Base-by-base conservation (phyloP, 2,329 filamentous ascomycete species). In the Penicillium occitanis region DNA sequence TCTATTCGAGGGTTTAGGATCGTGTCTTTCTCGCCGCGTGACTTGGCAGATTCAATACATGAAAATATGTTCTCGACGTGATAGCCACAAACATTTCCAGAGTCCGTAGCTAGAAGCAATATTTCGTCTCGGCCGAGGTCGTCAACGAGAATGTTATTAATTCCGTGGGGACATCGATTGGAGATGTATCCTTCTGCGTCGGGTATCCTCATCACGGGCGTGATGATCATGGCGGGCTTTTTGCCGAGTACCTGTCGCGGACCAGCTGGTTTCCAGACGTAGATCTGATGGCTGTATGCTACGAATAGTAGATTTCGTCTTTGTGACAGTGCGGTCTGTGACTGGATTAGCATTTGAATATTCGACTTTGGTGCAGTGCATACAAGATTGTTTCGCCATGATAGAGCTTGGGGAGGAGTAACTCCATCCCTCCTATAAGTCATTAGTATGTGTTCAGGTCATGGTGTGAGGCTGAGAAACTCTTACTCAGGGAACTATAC, bases 21-120 rank as follows among this genome's bases (percentile, higher is more conserved):
- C 25, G 74, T 74, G 7, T 69, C 71, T 19, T 69, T 61, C 48
- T 69, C 66, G 13, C 68, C 67, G 40, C 63, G 67, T 44, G 68
- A 68, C 3, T 64, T 60, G 13, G 69, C 70, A 57, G 74, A 73
- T 42, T 78, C 76, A 46, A 89, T 76, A 46, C 79, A 81, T 13
- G 81, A 78, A 35, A 74, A 77, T 7, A 85, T 80, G 3, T 77
- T 79, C 58, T 83, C 82, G 0, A 87, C 89, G 72, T 90, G 88
- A 75, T 91, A 93, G 6, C 86, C 90, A 57, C 87, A 80, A 2
- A 93, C 85, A 73, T 94, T 91, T 6, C 91, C 91, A 68, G 92
- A 90, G 70, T 94, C 91, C 66, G 86, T 91, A 42, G 83, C 85
- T 51, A 88, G 79, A 3, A 92, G 76, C 5, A 94, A 70, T 35